Percentiles rank a stretch among this genome's conserved stretches.
phyloP scores from a whole-genome alignment of 2,329 filamentous ascomycete species.

The Cyanodermella asteris region DNA sequence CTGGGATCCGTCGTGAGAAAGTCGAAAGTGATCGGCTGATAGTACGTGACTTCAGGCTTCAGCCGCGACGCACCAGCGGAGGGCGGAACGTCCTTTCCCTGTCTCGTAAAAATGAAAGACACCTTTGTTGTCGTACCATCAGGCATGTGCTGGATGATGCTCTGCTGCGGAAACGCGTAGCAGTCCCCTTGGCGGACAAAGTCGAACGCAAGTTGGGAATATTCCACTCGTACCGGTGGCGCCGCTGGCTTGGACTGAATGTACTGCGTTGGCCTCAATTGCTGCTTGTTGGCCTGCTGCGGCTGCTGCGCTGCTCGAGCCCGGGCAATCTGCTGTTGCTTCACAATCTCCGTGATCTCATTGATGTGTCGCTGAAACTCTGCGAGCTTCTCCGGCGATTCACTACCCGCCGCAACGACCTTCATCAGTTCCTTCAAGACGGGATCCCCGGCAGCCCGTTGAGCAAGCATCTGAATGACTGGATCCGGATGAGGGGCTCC shows the following conservation, averaged over 20 bases:
- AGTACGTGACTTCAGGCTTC: conserved; percentile 20
- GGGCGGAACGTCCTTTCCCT: too few relatives aligned
- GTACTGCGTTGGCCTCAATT: not conserved
- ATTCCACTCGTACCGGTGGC: conserved; percentile 3
- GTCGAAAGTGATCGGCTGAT: conserved; percentile 33
- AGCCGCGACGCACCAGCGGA: conserved; percentile 14
- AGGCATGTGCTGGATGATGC: conserved; percentile 25
- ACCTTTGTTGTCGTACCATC: conserved; percentile 23
- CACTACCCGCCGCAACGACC: conserved; percentile 26
- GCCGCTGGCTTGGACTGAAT: conserved; percentile 1
- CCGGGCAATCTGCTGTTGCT: conserved; percentile 18
- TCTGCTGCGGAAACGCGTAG: conserved; percentile 26
- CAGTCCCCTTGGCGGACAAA: conserved; percentile 24
- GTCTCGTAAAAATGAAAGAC: conserved; percentile 24
- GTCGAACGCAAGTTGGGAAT: conserved; percentile 22
- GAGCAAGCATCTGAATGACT: conserved; percentile 31
- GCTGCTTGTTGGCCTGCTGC: conserved; percentile 2
- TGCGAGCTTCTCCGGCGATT: conserved; percentile 25
- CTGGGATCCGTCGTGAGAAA: conserved; percentile 29
- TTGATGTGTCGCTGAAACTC: conserved; percentile 29
- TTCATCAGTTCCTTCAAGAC: conserved; percentile 28
- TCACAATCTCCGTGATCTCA: conserved; percentile 27
- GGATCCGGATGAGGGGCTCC: conserved; percentile 19
- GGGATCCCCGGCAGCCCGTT: conserved; percentile 24
- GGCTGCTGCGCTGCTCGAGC: too few relatives aligned